Base-by-base conservation (phyloP, 352 stramenopile genomes). In the Blastocystis sp. region DNA sequence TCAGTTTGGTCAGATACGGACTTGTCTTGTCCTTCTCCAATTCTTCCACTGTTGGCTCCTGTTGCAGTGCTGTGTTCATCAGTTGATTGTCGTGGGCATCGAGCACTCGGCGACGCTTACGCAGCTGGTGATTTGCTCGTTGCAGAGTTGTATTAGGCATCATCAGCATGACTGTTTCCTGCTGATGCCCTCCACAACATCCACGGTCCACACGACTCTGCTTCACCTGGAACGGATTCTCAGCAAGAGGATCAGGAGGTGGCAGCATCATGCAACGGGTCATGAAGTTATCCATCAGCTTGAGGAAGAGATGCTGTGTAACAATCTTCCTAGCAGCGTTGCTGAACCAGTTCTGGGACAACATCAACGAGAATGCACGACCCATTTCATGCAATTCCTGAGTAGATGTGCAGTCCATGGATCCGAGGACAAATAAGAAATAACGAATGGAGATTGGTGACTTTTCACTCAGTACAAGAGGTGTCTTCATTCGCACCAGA, bases 261-360 rank as follows among this genome's bases (percentile, higher is more conserved):
- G 78, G 78, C 11, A 89, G 56, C 78, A 89, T 89, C 20, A 69
- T 79, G 55, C 78, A 89, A 62, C 78, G 78, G 20, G 63, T 76
- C 63, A 89, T 64, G 43, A 89, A 89, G 55, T 62, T 89, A 43
- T 89, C 78, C 78, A 89, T 89, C 20, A 89, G 55, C 26, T 76
- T 64, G 4, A 89, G 41, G 59, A 89, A 89, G 39, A 76, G 63
- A 53, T 26, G 78, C 50, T 26, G 37, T 41, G 78, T 66, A 26
- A 76, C 59, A 24, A 89, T 78, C 78, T 89, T 89, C 20, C 66
- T 20, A 13, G 78, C 78, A 3, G 78, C 53, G 41, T 34, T 68
- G 30, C 43, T 76, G 62, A 89, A 89, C 78, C 78, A 89, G 63
- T 89, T 89, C 50, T 89, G 78, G 18, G 78, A 76, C 55, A 89